These are phyloP conservation scores for Protomyces gravidus DNA, from an alignment of 1,139 yeast genomes.

Conservation along the genomic window DNA sequence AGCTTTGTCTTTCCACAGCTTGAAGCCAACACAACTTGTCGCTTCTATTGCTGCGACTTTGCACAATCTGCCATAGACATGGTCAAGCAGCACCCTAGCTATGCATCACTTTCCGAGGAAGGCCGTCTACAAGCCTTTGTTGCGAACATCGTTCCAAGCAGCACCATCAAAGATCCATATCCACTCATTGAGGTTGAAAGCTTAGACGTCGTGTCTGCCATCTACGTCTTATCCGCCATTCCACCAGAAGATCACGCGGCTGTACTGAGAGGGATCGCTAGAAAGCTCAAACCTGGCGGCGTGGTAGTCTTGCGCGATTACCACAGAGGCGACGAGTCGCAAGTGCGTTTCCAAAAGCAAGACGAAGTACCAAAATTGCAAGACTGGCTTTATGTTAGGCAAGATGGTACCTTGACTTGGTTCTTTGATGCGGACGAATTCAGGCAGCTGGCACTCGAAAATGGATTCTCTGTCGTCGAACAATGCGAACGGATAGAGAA, in stretches of 20 bases:
- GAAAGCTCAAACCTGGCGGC: constrained; percentile 19
- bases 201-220: constrained; percentile 24
- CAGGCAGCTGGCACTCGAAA: constrained; percentile 1
- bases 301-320: constrained; percentile 29
- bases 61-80: constrained; percentile 16
- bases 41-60: constrained; percentile 27
- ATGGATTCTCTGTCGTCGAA: background rate
- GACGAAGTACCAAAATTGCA: constrained; percentile 27
- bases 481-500: constrained; percentile 4
- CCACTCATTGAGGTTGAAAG: background rate
- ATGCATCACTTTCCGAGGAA: background rate
- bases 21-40: constrained; percentile 12
- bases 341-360: constrained; percentile 11
- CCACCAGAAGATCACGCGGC: constrained; percentile 23
- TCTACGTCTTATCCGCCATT: constrained; percentile 30
- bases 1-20: constrained; percentile 28
- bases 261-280: constrained; percentile 1
- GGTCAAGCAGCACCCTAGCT: constrained; percentile 1
- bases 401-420: constrained; percentile 29
- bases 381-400: constrained; percentile 25
- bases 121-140: constrained; percentile 24
- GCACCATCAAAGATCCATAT: background rate
- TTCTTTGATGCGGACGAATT: constrained; percentile 23
- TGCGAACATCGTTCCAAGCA: constrained; percentile 8
- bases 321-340: constrained; percentile 28